Base-by-base conservation (phyloP, 768 basidiomycete species). In the Psilocybe cubensis region DNA sequence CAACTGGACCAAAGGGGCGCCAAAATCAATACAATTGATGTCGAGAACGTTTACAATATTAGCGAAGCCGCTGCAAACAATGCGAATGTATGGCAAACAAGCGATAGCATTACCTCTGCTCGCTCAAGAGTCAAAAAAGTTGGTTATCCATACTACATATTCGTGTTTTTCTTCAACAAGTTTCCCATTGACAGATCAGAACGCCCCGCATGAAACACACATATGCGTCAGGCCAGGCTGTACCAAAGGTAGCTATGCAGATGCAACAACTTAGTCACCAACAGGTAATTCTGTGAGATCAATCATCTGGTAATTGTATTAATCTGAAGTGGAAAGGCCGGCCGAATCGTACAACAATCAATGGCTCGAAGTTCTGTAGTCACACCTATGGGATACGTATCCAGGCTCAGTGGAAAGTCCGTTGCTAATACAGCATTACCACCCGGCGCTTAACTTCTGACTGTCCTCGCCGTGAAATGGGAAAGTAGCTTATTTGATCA, bases 11-110 rank as follows among this genome's bases (percentile, higher is more conserved):
- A 57, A 31, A 63, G 53, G 33, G 64, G 67, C 2, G 59, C 59
- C 6, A 54, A 68, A 52, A 59, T 71, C 33, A 66, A 65, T 41
- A 66, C 68, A n/a, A 55, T 70, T 31, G 61, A 63, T 20, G 59
- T 70, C 18, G 68, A 69, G 42, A 63, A 70, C 23, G 51, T 68
- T 7, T 71, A 71, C 45, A 52, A 49, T 12, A 57, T 59, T 9
- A 64, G 33, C 10, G 63, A 35, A 25, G 48, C 49, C 5, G 59
- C 62, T 2, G 56, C 49, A 31, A 50, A 24, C 11, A 72, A 72
- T 24, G 56, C 57, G 1, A 25, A 8, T 8, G 25, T 62, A 8
- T 72, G 68, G 70, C 28, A 45, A 38, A 45, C n/a, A 0, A 63
- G 68, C 1, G 33, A 42, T 35, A 63, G 31, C 25, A 33, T 68